Evolutionary conservation across 768 basidiomycete genomes (phyloP).

Genomic region (Austroboletus eburneus): DNA sequence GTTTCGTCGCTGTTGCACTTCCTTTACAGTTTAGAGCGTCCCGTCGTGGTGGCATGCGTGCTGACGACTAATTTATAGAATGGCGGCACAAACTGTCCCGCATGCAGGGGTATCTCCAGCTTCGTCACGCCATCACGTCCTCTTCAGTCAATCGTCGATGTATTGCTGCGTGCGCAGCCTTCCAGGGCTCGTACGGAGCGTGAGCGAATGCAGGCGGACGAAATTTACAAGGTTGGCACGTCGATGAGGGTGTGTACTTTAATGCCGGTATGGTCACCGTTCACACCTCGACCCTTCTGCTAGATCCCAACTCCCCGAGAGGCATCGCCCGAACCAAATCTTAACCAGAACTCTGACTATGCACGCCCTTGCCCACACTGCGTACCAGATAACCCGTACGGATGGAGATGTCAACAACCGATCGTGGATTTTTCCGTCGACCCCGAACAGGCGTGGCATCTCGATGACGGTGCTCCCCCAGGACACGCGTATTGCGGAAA

Average conservation of each 20-base stretch:
- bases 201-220: constrained; percentile 79
- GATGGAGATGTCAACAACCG: constrained; percentile 80
- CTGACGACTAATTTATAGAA: constrained; percentile 47
- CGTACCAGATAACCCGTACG: constrained; percentile 59
- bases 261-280: background rate
- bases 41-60: background rate
- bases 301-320: constrained; percentile 77
- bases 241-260: constrained; percentile 55
- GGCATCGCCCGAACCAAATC: constrained; percentile 69
- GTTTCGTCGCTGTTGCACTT: background rate
- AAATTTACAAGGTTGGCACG: constrained; percentile 62
- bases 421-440: constrained; percentile 68
- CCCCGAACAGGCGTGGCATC: constrained; percentile 68
- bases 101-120: constrained; percentile 68
- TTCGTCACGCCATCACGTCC: constrained; percentile 69
- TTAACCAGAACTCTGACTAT: constrained; percentile 60
- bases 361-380: constrained; percentile 83
- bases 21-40: background rate
- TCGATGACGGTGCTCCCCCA: constrained; percentile 74
- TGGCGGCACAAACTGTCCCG: constrained; percentile 80
- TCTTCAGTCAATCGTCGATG: constrained; percentile 68
- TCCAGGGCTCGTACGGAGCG: constrained; percentile 61
- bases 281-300: background rate
- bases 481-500: constrained; percentile 81
- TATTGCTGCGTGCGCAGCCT: constrained; percentile 67